A percentile compares a stretch with the other conserved stretches of the same genome.
phyloP scores from a whole-genome alignment of 805 yeast genomes.

The Candida khao-thaluensis region DNA sequence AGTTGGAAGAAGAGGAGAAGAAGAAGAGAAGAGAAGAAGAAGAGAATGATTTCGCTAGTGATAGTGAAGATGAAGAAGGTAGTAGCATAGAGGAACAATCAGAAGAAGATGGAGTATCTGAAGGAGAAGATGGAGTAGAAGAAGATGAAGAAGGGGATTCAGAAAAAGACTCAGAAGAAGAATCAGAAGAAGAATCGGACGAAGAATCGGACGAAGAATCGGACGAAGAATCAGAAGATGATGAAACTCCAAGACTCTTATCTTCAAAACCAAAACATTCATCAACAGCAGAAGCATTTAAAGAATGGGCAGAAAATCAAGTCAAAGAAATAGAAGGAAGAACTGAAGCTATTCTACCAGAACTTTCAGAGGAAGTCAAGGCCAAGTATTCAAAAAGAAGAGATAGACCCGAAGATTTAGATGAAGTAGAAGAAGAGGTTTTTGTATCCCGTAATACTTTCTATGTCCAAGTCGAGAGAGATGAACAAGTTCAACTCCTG shows the following conservation, averaged over 20 bases:
- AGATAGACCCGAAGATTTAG: conserved; percentile 68
- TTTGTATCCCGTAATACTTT: conserved; percentile 65
- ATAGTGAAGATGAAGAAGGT: conserved; percentile 25
- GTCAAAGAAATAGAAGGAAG: conserved; percentile 64
- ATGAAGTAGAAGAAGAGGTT: conserved; percentile 62
- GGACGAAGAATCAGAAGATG: conserved; percentile 27
- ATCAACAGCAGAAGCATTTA: conserved; percentile 54
- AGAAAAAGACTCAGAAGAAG: conserved; percentile 29
- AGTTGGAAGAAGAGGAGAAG: conserved; percentile 38
- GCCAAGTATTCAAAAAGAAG: conserved; percentile 45
- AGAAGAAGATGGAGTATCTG: conserved; percentile 25
- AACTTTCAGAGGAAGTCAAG: conserved; percentile 48
- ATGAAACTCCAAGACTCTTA: conserved; percentile 33
- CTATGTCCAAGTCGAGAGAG: conserved; percentile 65
- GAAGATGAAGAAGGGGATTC: conserved; percentile 25
- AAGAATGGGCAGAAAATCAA: conserved; percentile 83
- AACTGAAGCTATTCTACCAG: conserved; percentile 46
- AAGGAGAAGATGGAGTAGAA: conserved; percentile 25
- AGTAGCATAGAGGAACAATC: conserved; percentile 26
- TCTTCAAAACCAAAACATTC: conserved; percentile 46
- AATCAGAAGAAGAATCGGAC: conserved; percentile 29
- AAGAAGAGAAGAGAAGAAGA: conserved; percentile 50
- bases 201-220: conserved; percentile 29
- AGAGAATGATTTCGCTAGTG: conserved; percentile 56
- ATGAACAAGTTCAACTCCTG: conserved; percentile 61